These are phyloP conservation scores for Usnea hakonensis DNA, from an alignment of 495 filamentous ascomycete species.

Conservation along the genomic window DNA sequence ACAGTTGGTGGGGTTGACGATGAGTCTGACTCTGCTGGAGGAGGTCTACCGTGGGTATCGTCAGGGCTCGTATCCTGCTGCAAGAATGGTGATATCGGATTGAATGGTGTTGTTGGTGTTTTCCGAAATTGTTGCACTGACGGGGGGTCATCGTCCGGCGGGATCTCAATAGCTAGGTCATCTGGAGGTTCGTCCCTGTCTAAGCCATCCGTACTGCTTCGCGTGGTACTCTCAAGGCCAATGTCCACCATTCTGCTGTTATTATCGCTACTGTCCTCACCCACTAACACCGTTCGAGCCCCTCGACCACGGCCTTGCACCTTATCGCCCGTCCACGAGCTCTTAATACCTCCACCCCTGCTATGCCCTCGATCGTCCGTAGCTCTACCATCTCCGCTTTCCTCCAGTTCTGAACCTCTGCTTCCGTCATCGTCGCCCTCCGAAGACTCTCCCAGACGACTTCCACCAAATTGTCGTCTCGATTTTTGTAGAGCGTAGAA, in stretches of 20 bases:
- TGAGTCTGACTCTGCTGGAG: conserved; percentile 34
- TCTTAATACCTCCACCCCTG: conserved; percentile 42
- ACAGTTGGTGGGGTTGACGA: conserved; percentile 43
- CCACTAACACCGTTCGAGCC: conserved; percentile 21
- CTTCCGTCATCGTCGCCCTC: conserved; percentile 66
- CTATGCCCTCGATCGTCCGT: conserved; percentile 30
- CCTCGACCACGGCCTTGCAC: conserved; percentile 26
- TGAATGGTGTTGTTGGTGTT: conserved; percentile 35
- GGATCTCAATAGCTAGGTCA: conserved; percentile 48
- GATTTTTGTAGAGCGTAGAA: conserved; percentile 86
- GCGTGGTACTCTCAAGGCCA: conserved; percentile 63
- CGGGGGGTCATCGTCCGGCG: conserved; percentile 64
- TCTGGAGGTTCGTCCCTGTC: conserved; percentile 53
- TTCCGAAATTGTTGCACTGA: conserved; percentile 77
- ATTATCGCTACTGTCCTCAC: conserved; percentile 45
- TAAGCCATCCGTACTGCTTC: conserved; percentile 33
- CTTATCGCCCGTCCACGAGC: conserved; percentile 48
- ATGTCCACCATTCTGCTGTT: conserved; percentile 79
- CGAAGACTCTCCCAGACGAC: conserved; percentile 68
- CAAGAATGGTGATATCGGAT: conserved; percentile 34
- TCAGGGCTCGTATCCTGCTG: conserved; percentile 43
- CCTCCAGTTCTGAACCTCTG: conserved; percentile 41
- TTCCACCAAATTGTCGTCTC: conserved; percentile 75
- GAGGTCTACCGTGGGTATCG: conserved; percentile 35
- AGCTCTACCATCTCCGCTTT: conserved; percentile 45